phyloP scores from a whole-genome alignment of 768 basidiomycete species.

The Auricularia auricula-judae region DNA sequence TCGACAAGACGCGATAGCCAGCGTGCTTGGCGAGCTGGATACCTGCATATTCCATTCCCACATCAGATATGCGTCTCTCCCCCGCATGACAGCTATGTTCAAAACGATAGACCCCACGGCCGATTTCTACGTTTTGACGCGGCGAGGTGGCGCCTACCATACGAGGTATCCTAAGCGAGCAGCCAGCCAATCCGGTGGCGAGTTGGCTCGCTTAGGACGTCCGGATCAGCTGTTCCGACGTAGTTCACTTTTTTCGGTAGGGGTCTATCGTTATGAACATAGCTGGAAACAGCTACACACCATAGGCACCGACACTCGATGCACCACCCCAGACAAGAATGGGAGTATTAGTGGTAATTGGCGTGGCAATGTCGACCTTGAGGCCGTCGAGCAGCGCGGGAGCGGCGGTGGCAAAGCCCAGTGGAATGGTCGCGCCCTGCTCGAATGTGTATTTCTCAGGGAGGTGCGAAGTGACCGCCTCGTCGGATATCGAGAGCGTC shows the following conservation, averaged over 20 bases:
- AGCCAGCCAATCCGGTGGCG: too few species aligned
- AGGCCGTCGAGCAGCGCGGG: not conserved
- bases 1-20: slow-evolving; percentile 13
- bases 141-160: too few species aligned
- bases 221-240: too few species aligned
- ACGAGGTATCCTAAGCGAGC: too few species aligned
- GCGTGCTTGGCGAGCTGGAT: not conserved
- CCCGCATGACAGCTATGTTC: too few species aligned
- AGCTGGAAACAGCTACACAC: not conserved
- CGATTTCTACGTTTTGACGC: too few species aligned
- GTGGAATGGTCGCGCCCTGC: slow-evolving; percentile 3
- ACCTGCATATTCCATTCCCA: not conserved
- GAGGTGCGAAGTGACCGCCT: not conserved
- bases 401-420: slow-evolving; percentile 4
- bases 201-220: too few species aligned
- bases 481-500: not conserved
- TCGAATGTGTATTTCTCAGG: slow-evolving; percentile 4
- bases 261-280: too few species aligned
- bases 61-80: too few species aligned
- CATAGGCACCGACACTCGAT: not conserved
- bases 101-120: too few species aligned
- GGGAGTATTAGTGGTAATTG: not conserved
- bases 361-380: not conserved
- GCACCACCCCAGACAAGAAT: not conserved
- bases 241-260: too few species aligned